A percentile compares a stretch with the other conserved stretches of the same genome.
phyloP scores from a whole-genome alignment of 2,329 filamentous ascomycete genomes.

The Intubia oerlemansii region DNA sequence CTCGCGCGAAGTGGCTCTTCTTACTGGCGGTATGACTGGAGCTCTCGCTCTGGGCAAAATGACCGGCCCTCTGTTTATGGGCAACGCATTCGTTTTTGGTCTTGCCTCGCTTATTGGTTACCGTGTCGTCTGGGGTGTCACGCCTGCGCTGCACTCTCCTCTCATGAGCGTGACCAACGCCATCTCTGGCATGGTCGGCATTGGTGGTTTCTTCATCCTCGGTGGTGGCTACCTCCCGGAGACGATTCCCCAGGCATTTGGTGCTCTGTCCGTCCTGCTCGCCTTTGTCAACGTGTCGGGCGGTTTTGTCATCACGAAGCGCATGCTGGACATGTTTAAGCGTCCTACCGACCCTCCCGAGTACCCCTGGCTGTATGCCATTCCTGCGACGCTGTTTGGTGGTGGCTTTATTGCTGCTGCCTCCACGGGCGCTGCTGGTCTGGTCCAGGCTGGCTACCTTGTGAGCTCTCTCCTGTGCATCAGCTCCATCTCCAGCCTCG shows the following conservation, averaged over 20 bases:
- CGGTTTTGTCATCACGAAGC: conserved; percentile 78
- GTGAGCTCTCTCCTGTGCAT: conserved; percentile 74
- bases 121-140: conserved; percentile 71
- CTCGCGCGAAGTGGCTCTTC: conserved; percentile 48
- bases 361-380: conserved; percentile 69
- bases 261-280: conserved; percentile 58
- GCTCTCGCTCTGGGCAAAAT: conserved; percentile 59
- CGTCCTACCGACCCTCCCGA: conserved; percentile 72
- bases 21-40: conserved; percentile 60
- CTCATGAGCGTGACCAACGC: conserved; percentile 89
- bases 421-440: conserved; percentile 58
- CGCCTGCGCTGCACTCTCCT: conserved; percentile 65
- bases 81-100: conserved; percentile 67
- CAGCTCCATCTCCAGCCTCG: conserved; percentile 59
- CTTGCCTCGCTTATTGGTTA: conserved; percentile 75
- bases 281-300: conserved; percentile 80
- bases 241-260: conserved; percentile 59
- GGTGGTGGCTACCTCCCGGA: conserved; percentile 60
- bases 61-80: conserved; percentile 71
- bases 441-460: conserved; percentile 75
- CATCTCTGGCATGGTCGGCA: conserved; percentile 75
- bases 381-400: conserved; percentile 57
- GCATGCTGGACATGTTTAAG: conserved; percentile 87
- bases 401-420: conserved; percentile 66
- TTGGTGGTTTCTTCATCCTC: conserved; percentile 76